A percentile compares a stretch with the other conserved stretches of the same genome.
Evolutionary conservation across 768 basidiomycete genomes (phyloP).

Genomic region (Boletus sensibilis): DNA sequence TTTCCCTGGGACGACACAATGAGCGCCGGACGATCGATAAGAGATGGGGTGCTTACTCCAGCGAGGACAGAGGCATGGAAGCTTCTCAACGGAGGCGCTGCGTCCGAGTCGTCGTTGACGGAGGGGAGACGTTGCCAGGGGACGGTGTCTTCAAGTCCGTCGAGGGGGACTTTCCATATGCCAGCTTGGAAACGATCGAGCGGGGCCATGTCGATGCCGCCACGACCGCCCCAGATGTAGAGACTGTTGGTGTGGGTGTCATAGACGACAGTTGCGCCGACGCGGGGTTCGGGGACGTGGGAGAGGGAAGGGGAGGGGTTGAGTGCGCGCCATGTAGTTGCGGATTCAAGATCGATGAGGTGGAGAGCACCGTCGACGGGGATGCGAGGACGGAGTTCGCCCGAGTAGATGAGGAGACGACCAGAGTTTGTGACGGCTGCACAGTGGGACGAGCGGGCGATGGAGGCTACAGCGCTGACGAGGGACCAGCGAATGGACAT

Average conservation of each 20-base stretch:
- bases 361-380: slow-evolving; percentile 40
- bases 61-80: slow-evolving; percentile 35
- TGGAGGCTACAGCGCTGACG: slow-evolving; percentile 16
- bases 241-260: slow-evolving; percentile 21
- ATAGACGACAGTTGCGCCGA: slow-evolving; percentile 24
- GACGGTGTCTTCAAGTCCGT: slow-evolving; percentile 1
- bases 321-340: slow-evolving; percentile 21
- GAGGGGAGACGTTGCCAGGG: slow-evolving; percentile 33
- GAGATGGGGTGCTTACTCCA: slow-evolving; percentile 22
- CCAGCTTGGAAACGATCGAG: slow-evolving; percentile 30
- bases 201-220: slow-evolving; percentile 40
- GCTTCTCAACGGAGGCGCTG: slow-evolving; percentile 35
- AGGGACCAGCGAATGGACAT: slow-evolving; percentile 33
- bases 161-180: slow-evolving; percentile 29
- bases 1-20: slow-evolving; percentile 19
- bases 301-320: slow-evolving; percentile 15
- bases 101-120: slow-evolving; percentile 25
- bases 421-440: slow-evolving; percentile 30
- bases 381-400: slow-evolving; percentile 42
- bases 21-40: not conserved
- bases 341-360: slow-evolving; percentile 21
- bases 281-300: slow-evolving; percentile 19
- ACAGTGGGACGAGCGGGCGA: slow-evolving; percentile 44
- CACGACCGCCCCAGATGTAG: slow-evolving; percentile 48
- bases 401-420: slow-evolving; percentile 40